These are phyloP conservation scores for Leishmania guyanensis DNA, from an alignment of 208 protist species.

Conservation along the genomic window DNA sequence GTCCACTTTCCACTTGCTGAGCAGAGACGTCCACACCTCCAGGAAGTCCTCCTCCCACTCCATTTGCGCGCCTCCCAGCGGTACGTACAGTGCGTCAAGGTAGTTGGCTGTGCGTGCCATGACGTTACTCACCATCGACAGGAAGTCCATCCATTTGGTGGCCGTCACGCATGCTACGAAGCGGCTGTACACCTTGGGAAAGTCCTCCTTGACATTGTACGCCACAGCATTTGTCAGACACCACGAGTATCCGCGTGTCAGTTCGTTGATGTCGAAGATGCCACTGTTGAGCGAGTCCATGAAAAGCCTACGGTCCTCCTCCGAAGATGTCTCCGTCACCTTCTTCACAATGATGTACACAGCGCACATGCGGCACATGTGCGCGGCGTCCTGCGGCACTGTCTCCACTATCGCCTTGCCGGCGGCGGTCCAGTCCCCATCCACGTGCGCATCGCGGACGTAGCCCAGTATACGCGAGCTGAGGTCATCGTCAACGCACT, in stretches of 20 bases:
- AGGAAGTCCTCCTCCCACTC: constrained; percentile 86
- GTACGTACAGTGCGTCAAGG: constrained; percentile 70
- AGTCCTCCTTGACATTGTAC: constrained; percentile 65
- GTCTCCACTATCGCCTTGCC: constrained; percentile 38
- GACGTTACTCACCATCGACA: constrained; percentile 61
- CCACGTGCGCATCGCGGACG: constrained; percentile 59
- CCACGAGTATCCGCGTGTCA: constrained; percentile 81
- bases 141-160: constrained; percentile 54
- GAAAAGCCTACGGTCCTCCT: constrained; percentile 60
- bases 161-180: constrained; percentile 53
- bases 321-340: constrained; percentile 41
- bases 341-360: constrained; percentile 71
- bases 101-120: constrained; percentile 84
- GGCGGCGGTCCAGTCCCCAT: constrained; percentile 52
- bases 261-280: constrained; percentile 59
- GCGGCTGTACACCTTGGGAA: constrained; percentile 61
- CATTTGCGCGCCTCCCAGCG: constrained; percentile 42
- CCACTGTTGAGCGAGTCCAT: constrained; percentile 41
- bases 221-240: constrained; percentile 71
- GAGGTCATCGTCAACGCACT: constrained; percentile 55
- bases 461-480: constrained; percentile 54
- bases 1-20: constrained; percentile 42
- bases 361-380: constrained; percentile 57
- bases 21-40: constrained; percentile 60
- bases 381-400: constrained; percentile 47